Percentiles rank a stretch among this genome's conserved stretches.
These are phyloP conservation scores for Cercospora canescens DNA, from an alignment of 2,329 filamentous ascomycete genomes.

Conservation along the genomic window DNA sequence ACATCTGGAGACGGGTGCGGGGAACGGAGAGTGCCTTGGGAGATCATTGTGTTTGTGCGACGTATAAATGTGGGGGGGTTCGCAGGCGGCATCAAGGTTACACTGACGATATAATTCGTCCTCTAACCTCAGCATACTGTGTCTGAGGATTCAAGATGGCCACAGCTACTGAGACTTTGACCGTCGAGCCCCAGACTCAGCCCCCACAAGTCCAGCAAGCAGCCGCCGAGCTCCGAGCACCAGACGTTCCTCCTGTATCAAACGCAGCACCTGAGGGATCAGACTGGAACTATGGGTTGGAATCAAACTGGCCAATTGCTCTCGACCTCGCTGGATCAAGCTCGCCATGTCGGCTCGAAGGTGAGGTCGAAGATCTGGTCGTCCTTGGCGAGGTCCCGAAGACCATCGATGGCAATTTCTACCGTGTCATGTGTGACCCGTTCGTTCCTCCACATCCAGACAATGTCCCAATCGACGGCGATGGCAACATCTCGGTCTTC, in stretches of 20 bases:
- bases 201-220: not conserved
- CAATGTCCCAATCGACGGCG: conserved; percentile 53
- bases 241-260: not conserved
- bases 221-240: not conserved
- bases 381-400: conserved; percentile 34
- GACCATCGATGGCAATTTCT: conserved; percentile 37
- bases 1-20: not conserved
- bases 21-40: not conserved
- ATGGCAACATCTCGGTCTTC: conserved; percentile 47
- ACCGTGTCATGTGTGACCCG: conserved; percentile 56
- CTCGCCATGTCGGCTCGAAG: conserved; percentile 42
- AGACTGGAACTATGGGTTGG: conserved; percentile 6
- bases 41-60: not conserved
- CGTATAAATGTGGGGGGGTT: not conserved
- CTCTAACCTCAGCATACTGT: not conserved
- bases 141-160: not conserved
- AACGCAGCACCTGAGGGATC: not conserved
- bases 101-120: not conserved
- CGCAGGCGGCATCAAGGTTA: not conserved
- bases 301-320: conserved; percentile 20
- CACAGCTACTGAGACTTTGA: not conserved
- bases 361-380: conserved; percentile 38
- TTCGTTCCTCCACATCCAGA: conserved; percentile 56
- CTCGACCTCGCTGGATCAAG: conserved; percentile 24
- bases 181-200: not conserved